Conservation (phyloP, 73 alveolate genomes). For the Uronychia binucleata region DNA sequence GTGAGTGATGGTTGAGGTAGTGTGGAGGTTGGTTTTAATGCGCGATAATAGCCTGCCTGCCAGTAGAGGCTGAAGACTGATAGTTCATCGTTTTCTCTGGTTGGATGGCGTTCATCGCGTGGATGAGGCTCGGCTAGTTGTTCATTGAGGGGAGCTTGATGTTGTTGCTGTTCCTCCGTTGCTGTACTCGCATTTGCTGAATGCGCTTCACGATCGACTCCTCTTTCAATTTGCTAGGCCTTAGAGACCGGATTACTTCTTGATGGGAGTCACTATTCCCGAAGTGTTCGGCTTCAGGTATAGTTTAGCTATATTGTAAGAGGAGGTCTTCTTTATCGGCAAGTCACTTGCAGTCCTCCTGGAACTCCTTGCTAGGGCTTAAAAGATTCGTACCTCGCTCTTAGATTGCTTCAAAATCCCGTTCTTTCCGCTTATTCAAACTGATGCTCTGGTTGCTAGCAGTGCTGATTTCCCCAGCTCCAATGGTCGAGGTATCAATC, state of each 20-base stretch:
- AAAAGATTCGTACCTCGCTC: too few relatives aligned
- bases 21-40: too few relatives aligned
- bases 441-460: too few relatives aligned
- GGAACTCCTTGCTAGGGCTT: too few relatives aligned
- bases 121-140: neutral
- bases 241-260: neutral
- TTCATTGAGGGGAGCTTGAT: neutral
- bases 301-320: neutral
- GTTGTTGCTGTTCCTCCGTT: neutral
- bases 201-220: neutral
- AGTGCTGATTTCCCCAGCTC: too few relatives aligned
- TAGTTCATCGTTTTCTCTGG: neutral
- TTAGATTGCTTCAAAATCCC: too few relatives aligned
- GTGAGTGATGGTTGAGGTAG: too few relatives aligned
- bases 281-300: neutral
- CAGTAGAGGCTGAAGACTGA: neutral
- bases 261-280: neutral
- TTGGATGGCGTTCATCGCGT: neutral
- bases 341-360: too few relatives aligned
- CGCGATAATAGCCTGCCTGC: too few relatives aligned
- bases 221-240: neutral
- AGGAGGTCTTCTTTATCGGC: too few relatives aligned
- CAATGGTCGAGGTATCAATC: too few relatives aligned
- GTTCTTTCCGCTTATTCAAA: too few relatives aligned
- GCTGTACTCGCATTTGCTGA: neutral